Evolutionary conservation across 306 rosid species (phyloP).

Genomic region (Vigna reflexopilosa): DNA sequence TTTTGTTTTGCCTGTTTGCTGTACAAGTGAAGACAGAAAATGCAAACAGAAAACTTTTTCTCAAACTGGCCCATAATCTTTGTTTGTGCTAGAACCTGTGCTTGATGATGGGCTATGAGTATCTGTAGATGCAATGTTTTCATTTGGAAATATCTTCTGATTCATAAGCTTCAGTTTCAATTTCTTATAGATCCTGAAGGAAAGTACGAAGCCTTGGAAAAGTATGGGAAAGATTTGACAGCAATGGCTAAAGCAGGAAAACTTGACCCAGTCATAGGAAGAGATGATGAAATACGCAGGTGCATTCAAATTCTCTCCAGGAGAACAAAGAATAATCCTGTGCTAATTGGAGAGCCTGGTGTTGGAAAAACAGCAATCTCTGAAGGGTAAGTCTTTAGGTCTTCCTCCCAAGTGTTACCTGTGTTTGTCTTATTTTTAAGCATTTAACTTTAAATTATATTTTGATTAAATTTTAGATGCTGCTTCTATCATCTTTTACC

Average conservation of each 20-base stretch:
- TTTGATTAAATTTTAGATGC: not conserved
- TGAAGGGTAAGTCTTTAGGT: conserved; percentile 77
- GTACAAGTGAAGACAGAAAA: not conserved
- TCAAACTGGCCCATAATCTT: not conserved
- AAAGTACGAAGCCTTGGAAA: conserved; percentile 93
- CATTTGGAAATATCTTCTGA: conserved; percentile 30
- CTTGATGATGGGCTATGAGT: conserved; percentile 23
- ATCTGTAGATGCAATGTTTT: conserved; percentile 7
- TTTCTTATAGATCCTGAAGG: conserved; percentile 94
- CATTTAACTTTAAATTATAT: not conserved
- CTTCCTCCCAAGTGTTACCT: conserved; percentile 25
- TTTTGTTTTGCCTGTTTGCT: not conserved
- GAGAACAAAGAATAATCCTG: conserved; percentile 99
- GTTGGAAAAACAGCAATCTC: conserved; percentile 99
- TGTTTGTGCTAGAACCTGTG: not conserved
- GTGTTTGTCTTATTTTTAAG: conserved; percentile 12
- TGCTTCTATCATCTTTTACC: conserved; percentile 1
- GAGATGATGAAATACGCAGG: conserved; percentile 99
- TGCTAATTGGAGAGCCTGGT: conserved; percentile 98
- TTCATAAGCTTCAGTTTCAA: conserved; percentile 17
- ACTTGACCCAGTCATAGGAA: conserved; percentile 98
- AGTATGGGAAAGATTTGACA: conserved; percentile 97
- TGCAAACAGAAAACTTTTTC: not conserved
- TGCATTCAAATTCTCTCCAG: conserved; percentile 99
- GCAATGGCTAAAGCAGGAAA: conserved; percentile 95